phyloP scores from a whole-genome alignment of 352 stramenopile genomes.

The Phytophthora rubi region DNA sequence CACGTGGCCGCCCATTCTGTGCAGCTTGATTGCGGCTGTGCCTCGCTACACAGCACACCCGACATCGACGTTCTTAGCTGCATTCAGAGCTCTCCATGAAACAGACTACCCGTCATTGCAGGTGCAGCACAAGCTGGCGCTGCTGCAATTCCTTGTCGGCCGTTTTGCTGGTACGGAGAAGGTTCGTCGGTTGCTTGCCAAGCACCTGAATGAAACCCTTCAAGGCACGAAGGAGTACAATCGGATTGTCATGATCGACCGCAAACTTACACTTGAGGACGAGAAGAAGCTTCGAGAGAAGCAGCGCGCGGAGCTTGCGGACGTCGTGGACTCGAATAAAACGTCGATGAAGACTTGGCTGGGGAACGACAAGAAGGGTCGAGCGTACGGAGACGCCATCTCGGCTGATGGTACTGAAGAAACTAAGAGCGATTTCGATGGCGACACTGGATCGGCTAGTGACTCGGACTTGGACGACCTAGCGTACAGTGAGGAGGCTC shows the following conservation, averaged over 20 bases:
- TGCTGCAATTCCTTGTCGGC: slow-evolving; percentile 76
- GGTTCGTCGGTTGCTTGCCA: slow-evolving; percentile 61
- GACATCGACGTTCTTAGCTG: slow-evolving; percentile 45
- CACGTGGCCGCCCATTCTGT: slow-evolving; percentile 81
- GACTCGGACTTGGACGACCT: slow-evolving; percentile 76
- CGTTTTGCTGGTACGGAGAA: slow-evolving; percentile 69
- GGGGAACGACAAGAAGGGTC: slow-evolving; percentile 62
- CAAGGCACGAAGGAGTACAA: slow-evolving; percentile 81
- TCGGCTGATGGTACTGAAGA: slow-evolving; percentile 47
- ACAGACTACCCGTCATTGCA: slow-evolving; percentile 62
- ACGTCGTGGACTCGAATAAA: slow-evolving; percentile 61
- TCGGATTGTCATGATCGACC: slow-evolving; percentile 65
- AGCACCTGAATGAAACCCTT: slow-evolving; percentile 62
- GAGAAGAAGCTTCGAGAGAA: slow-evolving; percentile 85
- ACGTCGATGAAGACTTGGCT: slow-evolving; percentile 64
- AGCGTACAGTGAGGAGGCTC: slow-evolving; percentile 58
- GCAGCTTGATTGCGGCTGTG: slow-evolving; percentile 70
- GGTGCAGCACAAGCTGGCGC: slow-evolving; percentile 70
- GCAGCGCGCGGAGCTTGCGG: slow-evolving; percentile 66
- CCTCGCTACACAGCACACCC: slow-evolving; percentile 67
- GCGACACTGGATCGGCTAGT: slow-evolving; percentile 46
- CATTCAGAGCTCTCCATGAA: slow-evolving; percentile 50
- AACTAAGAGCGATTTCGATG: slow-evolving; percentile 45
- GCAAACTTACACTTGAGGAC: slow-evolving; percentile 72
- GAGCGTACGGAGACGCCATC: slow-evolving; percentile 12